Evolutionary conservation across 1,284 basidiomycete genomes (phyloP).

Genomic region (Austropuccinia psidii): DNA sequence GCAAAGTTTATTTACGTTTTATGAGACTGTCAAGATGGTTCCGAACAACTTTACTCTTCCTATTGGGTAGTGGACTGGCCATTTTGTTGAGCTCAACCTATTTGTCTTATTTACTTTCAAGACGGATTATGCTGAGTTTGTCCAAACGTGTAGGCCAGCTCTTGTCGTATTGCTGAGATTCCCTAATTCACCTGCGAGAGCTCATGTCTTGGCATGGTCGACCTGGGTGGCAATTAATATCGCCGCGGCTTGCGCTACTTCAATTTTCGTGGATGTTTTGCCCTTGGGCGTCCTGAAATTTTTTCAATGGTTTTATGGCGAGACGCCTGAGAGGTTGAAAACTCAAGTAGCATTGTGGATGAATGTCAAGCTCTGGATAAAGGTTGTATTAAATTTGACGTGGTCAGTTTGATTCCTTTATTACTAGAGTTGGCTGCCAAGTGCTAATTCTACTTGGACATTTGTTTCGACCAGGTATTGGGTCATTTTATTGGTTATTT

Average conservation of each 20-base stretch:
- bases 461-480: constrained; percentile 3
- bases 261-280: constrained; percentile 7
- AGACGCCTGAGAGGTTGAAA: constrained; percentile 29
- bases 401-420: constrained; percentile 3
- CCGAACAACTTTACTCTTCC: neutral
- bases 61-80: constrained; percentile 20
- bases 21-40: constrained; percentile 8
- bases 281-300: constrained; percentile 4
- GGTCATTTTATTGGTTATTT: constrained; percentile 7
- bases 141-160: neutral
- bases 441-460: neutral
- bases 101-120: neutral
- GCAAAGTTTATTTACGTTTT: constrained; percentile 5
- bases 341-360: constrained; percentile 31
- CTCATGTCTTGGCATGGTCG: constrained; percentile 20
- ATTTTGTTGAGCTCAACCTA: constrained; percentile 8
- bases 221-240: constrained; percentile 13
- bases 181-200: neutral
- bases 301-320: constrained; percentile 20
- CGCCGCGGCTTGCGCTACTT: neutral
- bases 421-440: neutral
- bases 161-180: constrained; percentile 7
- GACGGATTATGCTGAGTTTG: neutral
- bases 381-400: neutral
- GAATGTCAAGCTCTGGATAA: constrained; percentile 30